Evolutionary conservation across 805 yeast genomes (phyloP), one percentile per base, ranked within the genome.

Genomic region (Metschnikowia cerradonensis): DNA sequence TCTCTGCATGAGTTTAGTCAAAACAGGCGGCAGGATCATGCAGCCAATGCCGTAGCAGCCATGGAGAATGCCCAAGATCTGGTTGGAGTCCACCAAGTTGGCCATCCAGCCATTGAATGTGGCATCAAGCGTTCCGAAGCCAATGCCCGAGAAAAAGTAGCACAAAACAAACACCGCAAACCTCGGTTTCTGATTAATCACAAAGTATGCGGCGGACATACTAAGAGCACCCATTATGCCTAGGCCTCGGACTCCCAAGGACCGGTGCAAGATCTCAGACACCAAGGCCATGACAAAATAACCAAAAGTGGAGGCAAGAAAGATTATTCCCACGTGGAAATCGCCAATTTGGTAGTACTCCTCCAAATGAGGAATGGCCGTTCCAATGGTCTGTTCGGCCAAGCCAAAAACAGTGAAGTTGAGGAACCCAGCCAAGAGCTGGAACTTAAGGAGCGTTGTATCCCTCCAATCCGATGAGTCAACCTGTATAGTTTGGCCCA

Each of bases 361-460:
- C 48, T 80, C 76, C 14, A 83, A 54, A 36, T 74, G 67, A 1
- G 86, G 85, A 52, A 84, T 68, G 37, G 83, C 60, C 0, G 87
- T 75, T 0, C 89, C 89, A 15, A 82, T 63, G 0, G 85, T 71
- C 60, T 83, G 86, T 56, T 84, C 89, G 5, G 76, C 72, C 30
- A 83, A 60, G 0, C 90, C 90, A 52, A 79, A 64, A 1, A 80
- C 59, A 1, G 73, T 60, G 57, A 82, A 77, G 1, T 72, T 60
- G 22, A 66, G 37, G 52, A 68, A 77, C 1, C 73, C 62, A 0
- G 75, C 61, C 0, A 67, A 1, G 22, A 82, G 66, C 61, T 82
- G 86, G 4, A 60, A n/a, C 49, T 70, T 70, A 11, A 82, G 62
- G 34, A 65, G 61, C 3, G 33, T 30, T 34, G 79, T 75, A 10